Conservation (phyloP, 192 early-diverging fungal genomes). For the Piromyces sp. region DNA sequence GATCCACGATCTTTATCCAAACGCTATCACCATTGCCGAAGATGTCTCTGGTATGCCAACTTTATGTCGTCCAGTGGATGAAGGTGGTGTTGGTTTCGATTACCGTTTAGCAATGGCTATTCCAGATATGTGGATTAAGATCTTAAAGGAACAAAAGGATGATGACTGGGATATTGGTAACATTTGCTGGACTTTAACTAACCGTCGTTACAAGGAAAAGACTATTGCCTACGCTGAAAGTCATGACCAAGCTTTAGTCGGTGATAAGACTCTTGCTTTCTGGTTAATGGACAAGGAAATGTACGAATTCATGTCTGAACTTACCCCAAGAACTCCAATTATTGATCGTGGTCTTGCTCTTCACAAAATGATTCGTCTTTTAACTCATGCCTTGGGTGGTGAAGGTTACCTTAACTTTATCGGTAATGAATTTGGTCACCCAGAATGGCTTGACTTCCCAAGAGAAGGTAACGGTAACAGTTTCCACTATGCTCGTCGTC, state of each 20-base stretch:
- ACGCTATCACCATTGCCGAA: constrained; percentile 81
- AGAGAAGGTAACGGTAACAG: constrained; percentile 74
- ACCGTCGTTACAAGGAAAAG: constrained; percentile 79
- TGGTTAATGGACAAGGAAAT: constrained; percentile 99
- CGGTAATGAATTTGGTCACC: constrained; percentile 76
- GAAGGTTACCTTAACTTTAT: constrained; percentile 94
- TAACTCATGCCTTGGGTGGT: constrained; percentile 79
- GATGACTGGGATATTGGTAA: constrained; percentile 41
- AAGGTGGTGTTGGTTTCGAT: constrained; percentile 93
- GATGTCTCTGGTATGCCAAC: constrained; percentile 99
- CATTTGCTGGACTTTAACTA: constrained; percentile 71
- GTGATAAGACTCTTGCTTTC: constrained; percentile 95
- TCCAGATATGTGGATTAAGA: constrained; percentile 96
- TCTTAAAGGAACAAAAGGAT: background rate
- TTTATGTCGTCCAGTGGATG: constrained; percentile 61
- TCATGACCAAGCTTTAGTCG: constrained; percentile 95
- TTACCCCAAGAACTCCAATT: constrained; percentile 60
- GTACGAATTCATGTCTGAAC: constrained; percentile 83
- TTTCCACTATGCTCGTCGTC: constrained; percentile 86
- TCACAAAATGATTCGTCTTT: constrained; percentile 91
- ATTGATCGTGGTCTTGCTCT: constrained; percentile 87
- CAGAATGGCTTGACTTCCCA: constrained; percentile 99
- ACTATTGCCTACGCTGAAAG: constrained; percentile 88
- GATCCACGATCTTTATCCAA: constrained; percentile 60
- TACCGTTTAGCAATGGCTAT: constrained; percentile 91